These are phyloP conservation scores for Omphalotus guepiniiformis DNA, from an alignment of 768 basidiomycete genomes.

Conservation along the genomic window DNA sequence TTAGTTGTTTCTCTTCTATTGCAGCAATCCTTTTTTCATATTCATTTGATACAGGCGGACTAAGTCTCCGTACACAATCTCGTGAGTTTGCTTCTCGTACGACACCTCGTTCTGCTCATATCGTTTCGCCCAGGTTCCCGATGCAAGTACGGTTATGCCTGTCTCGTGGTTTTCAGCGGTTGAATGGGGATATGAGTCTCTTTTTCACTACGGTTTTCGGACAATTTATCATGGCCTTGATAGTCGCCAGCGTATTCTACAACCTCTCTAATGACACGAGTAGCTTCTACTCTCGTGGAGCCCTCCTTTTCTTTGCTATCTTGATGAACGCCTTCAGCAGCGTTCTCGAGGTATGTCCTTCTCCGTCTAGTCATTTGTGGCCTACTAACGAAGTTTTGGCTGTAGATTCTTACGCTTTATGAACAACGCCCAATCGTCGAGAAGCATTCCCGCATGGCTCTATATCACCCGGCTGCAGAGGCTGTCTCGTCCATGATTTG, in stretches of 20 bases:
- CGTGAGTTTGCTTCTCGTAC: too few relatives aligned
- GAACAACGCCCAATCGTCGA: constrained; percentile 33
- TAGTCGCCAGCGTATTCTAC: constrained; percentile 36
- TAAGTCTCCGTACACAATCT: constrained; percentile 38
- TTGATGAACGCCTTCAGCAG: constrained; percentile 36
- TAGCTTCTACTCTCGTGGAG: constrained; percentile 40
- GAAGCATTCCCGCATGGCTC: constrained; percentile 37
- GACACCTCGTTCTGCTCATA: neutral
- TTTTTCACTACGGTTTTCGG: constrained; percentile 18
- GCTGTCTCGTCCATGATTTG: constrained; percentile 34
- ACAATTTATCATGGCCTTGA: constrained; percentile 16
- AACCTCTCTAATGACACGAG: constrained; percentile 29
- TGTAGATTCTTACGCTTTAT: constrained; percentile 23
- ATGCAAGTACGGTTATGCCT: constrained; percentile 44
- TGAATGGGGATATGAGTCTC: constrained; percentile 33
- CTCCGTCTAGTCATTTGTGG: neutral
- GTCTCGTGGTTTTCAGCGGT: constrained; percentile 39
- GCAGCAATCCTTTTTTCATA: neutral
- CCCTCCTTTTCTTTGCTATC: constrained; percentile 37
- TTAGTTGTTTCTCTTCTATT: constrained; percentile 11
- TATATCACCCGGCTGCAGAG: constrained; percentile 36
- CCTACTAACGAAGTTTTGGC: neutral
- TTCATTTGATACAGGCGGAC: constrained; percentile 13
- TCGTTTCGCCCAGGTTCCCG: constrained; percentile 18
- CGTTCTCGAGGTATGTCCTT: constrained; percentile 20